A percentile compares a stretch with the other conserved stretches of the same genome.
These are phyloP conservation scores for Penicillium malachiteum DNA, from an alignment of 495 filamentous ascomycete genomes.

Conservation along the genomic window DNA sequence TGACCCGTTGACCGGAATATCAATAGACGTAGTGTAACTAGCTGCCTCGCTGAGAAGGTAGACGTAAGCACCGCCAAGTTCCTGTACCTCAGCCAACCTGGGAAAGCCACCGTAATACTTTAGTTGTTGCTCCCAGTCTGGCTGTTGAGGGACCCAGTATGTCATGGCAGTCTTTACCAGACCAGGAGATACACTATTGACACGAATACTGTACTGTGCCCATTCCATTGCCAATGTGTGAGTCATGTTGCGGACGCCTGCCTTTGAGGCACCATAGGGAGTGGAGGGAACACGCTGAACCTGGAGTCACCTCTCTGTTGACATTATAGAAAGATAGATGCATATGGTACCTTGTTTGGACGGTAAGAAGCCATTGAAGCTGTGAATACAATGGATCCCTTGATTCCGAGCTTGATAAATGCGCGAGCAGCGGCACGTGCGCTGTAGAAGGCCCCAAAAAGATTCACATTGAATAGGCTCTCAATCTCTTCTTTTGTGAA, in stretches of 20 bases:
- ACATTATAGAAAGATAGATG: not conserved
- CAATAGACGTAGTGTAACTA: constrained; percentile 41
- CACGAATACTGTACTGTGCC: constrained; percentile 45
- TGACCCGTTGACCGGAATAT: constrained; percentile 38
- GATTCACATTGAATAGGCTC: constrained; percentile 41
- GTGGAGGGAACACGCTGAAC: constrained; percentile 30
- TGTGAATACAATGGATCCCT: constrained; percentile 45
- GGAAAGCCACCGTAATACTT: constrained; percentile 47
- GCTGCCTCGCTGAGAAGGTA: constrained; percentile 40
- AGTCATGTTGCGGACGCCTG: constrained; percentile 31
- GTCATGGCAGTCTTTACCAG: constrained; percentile 39
- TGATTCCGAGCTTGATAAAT: constrained; percentile 42
- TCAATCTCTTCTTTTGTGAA: constrained; percentile 42
- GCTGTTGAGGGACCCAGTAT: constrained; percentile 36
- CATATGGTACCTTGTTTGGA: constrained; percentile 34
- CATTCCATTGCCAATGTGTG: constrained; percentile 50
- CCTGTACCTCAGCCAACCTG: constrained; percentile 35
- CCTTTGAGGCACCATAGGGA: constrained; percentile 32
- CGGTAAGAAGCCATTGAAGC: constrained; percentile 48
- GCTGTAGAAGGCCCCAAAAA: constrained; percentile 41
- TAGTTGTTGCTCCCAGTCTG: constrained; percentile 40
- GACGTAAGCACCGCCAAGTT: constrained; percentile 41
- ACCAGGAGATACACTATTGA: constrained; percentile 41
- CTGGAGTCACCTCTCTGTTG: not conserved
- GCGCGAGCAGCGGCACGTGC: constrained; percentile 34